A percentile compares a stretch with the other conserved stretches of the same genome.
phyloP scores from a whole-genome alignment of 306 rosid species.

The Oemleria cerasiformis region DNA sequence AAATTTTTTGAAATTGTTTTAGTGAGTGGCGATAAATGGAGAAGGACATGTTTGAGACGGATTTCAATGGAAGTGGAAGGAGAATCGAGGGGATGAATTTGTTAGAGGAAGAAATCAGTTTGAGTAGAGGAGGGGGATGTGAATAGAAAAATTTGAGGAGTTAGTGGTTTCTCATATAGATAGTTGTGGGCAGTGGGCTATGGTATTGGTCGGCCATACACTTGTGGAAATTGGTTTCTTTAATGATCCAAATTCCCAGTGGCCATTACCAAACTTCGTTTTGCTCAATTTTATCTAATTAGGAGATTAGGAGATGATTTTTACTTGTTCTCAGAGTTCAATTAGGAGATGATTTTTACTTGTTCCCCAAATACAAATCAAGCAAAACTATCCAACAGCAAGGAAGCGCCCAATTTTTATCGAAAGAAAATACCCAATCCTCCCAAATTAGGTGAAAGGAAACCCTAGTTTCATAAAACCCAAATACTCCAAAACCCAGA shows the following conservation, averaged over 20 bases:
- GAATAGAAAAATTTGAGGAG: neutral
- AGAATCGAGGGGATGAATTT: neutral
- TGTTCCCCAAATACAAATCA: neutral
- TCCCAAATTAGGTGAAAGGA: neutral
- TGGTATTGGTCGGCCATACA: too few relatives aligned
- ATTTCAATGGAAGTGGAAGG: neutral
- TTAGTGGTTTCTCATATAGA: neutral
- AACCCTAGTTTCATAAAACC: neutral
- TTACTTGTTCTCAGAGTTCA: neutral
- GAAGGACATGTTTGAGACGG: neutral
- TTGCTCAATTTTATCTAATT: slow-evolving; percentile 1
- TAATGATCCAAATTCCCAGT: too few relatives aligned
- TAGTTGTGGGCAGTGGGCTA: too few relatives aligned
- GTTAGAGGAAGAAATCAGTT: neutral
- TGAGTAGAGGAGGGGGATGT: neutral
- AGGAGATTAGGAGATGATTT: too few relatives aligned
- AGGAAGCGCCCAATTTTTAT: neutral
- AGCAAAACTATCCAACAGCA: neutral
- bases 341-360: neutral
- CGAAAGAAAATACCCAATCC: neutral
- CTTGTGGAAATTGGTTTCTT: too few relatives aligned
- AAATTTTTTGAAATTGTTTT: neutral
- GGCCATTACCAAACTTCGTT: too few relatives aligned
- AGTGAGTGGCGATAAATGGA: neutral
- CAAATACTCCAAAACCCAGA: neutral